Conservation (phyloP, 352 stramenopile genomes). For the Pythium grandisporangium region DNA sequence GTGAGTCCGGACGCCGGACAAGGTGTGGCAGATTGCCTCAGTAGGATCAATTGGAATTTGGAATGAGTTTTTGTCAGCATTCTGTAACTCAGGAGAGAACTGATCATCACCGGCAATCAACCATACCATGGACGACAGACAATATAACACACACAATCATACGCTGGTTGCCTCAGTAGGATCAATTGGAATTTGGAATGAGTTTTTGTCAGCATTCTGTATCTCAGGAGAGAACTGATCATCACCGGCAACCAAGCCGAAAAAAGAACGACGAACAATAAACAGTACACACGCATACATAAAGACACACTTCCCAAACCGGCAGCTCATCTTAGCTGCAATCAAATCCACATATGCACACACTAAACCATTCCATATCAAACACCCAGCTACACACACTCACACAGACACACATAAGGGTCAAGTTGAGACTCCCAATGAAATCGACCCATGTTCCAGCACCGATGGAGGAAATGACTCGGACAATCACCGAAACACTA, state of each 20-base stretch:
- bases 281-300: slow-evolving; percentile 15
- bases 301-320: no score
- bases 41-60: slow-evolving; percentile 88
- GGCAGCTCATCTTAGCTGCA: no score
- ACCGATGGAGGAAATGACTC: no score
- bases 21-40: slow-evolving; percentile 47
- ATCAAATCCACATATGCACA: no score
- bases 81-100: slow-evolving; percentile 52
- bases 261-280: no score
- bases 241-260: slow-evolving; percentile 54
- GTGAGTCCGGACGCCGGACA: no score
- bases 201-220: slow-evolving; percentile 51
- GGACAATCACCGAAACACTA: no score
- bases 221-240: slow-evolving; percentile 62
- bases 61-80: slow-evolving; percentile 52
- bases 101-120: slow-evolving; percentile 54
- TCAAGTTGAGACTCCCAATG: no score
- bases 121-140: no score
- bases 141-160: slow-evolving; percentile 14
- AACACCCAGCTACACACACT: slow-evolving; percentile 2
- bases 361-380: no score
- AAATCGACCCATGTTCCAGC: no score
- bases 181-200: slow-evolving; percentile 81
- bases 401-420: neutral
- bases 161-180: slow-evolving; percentile 59